Percentiles rank a stretch among this genome's conserved stretches.
These are phyloP conservation scores for Phytophthora constricta DNA, from an alignment of 352 stramenopile genomes.

Conservation along the genomic window DNA sequence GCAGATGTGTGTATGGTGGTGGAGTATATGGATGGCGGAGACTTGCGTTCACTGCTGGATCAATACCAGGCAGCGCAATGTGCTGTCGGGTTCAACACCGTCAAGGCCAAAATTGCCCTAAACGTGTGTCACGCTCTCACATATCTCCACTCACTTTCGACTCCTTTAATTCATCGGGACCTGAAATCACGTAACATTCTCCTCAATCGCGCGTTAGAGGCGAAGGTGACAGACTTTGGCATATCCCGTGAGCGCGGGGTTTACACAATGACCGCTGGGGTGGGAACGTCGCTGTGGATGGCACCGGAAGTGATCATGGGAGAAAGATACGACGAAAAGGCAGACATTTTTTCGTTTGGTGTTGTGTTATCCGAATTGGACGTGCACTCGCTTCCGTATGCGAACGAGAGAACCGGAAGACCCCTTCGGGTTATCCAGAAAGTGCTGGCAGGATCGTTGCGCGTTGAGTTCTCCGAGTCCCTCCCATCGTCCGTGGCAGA, in stretches of 20 bases:
- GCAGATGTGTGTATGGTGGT: constrained; percentile 34
- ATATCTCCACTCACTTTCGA: constrained; percentile 24
- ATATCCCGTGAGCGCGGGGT: constrained; percentile 17
- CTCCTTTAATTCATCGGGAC: constrained; percentile 48
- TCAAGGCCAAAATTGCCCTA: constrained; percentile 9
- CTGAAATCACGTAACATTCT: constrained; percentile 69
- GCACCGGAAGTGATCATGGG: constrained; percentile 23
- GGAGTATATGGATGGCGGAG: constrained; percentile 48
- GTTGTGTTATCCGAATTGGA: constrained; percentile 20
- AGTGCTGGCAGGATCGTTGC: not conserved
- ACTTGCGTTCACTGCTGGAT: constrained; percentile 34
- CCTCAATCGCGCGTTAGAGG: constrained; percentile 35
- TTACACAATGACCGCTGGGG: constrained; percentile 22
- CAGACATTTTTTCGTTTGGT: constrained; percentile 27
- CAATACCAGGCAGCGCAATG: not conserved
- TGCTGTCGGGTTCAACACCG: constrained; percentile 4
- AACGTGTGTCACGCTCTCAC: constrained; percentile 10
- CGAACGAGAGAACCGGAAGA: not conserved
- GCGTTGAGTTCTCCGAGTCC: not conserved
- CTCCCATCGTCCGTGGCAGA: not conserved
- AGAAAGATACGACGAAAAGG: constrained; percentile 14
- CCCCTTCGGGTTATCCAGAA: not conserved
- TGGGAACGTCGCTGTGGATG: constrained; percentile 23
- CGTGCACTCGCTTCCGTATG: constrained; percentile 13
- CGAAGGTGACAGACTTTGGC: constrained; percentile 62